Base-by-base conservation (phyloP, 2,329 filamentous ascomycete genomes). In the Didymella lethalis region DNA sequence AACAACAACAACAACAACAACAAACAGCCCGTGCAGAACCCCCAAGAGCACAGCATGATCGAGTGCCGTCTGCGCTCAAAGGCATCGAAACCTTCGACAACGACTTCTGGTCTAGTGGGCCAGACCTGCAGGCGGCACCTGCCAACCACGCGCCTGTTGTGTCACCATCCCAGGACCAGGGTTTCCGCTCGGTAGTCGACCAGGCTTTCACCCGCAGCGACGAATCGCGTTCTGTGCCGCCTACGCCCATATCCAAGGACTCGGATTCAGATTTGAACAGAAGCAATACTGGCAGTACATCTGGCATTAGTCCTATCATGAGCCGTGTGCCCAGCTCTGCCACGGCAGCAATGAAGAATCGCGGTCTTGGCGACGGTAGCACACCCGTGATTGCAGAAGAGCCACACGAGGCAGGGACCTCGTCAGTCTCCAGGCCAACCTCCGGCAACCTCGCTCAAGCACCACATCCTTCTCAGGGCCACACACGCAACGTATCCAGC, bases 271-370 rank as follows among this genome's bases (percentile, higher is more conserved):
- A 78, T 40, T 76, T 87, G n/a, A 80, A 77, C 34, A 79, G 87
- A 60, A 88, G 85, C 52, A 85, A 88, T 64, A 89, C 86, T 57
- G 83, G 83, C 59, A 87, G 86, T 62, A 89, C 87, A 8, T 82
- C 83, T 48, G 81, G 81, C 28, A 86, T 90, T 62, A 89, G 87
- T 68, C 88, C 88, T 1, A 90, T 90, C 53, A 88, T 90, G 73
- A 84, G 81, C 63, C 78, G 80, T 50, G 83, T 81, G n/a, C 81
- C 84, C 6, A 83, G 83, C 57, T 75, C 76, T 47, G 77, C 75
- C 52, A 64, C 77, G 40, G 68, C 76, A 59, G 70, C 76, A 48
- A 38, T 78, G 64, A 73, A 73, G 64, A 66, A 55, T 23, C 79
- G 79, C 36, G 79, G 79, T 40, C 69, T 68, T 64, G 76, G 63